Conservation (phyloP, 306 rosid genomes). For the Fagus sylvatica region DNA sequence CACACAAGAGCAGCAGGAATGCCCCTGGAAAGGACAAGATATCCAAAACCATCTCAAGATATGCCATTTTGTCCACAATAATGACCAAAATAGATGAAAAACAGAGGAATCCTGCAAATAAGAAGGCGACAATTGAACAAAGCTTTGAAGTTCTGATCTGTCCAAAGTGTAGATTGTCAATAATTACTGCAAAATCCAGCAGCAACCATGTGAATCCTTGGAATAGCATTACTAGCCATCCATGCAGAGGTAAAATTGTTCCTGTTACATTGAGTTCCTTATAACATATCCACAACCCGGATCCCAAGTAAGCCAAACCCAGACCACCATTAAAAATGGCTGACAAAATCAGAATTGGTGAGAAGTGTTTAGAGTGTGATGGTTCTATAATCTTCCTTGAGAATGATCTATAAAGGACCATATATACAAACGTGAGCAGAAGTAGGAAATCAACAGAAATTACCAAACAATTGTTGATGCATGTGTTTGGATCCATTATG, state of each 20-base stretch:
- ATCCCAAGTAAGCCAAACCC: slow-evolving; percentile 31
- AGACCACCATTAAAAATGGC: slow-evolving; percentile 10
- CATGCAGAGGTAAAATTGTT: slow-evolving; percentile 5
- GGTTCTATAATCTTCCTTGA: slow-evolving; percentile 8
- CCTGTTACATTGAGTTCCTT: not conserved
- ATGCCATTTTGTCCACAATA: not conserved
- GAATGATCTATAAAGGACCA: not conserved
- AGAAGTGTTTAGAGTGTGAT: not conserved
- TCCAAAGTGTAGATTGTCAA: not conserved
- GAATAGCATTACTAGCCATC: no score
- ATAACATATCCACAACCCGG: slow-evolving; percentile 15
- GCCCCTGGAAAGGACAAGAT: slow-evolving; percentile 22
- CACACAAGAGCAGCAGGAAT: slow-evolving; percentile 11
- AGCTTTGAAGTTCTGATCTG: no score
- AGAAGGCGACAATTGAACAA: not conserved
- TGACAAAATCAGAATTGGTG: not conserved
- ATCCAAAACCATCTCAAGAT: slow-evolving; percentile 3
- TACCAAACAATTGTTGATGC: slow-evolving; percentile 16
- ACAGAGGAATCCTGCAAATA: slow-evolving; percentile 16
- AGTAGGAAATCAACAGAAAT: slow-evolving; percentile 22
- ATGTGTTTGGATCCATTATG: slow-evolving; percentile 20
- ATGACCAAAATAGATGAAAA: slow-evolving; percentile 22
- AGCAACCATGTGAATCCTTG: no score
- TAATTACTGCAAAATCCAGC: not conserved
- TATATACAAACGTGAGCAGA: slow-evolving; percentile 15